Evolutionary conservation across 2,329 filamentous ascomycete species (phyloP).

Genomic region (Penicillium verrucosum): DNA sequence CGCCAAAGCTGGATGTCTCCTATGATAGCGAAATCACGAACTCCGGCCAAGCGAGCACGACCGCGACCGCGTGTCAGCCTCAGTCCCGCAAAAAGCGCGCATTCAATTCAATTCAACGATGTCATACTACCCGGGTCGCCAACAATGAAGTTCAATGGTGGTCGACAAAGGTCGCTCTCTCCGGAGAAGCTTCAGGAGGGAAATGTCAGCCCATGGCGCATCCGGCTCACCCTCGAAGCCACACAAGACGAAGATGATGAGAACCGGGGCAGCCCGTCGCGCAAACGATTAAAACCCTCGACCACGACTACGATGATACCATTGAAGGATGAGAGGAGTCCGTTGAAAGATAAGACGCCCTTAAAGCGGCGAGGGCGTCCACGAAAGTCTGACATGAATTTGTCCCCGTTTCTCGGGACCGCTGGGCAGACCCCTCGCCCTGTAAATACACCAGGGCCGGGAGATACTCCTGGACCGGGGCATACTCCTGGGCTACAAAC

Average conservation of each 20-base stretch:
- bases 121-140: slow-evolving; percentile 42
- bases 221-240: slow-evolving; percentile 48
- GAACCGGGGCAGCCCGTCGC: slow-evolving; percentile 29
- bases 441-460: slow-evolving; percentile 29
- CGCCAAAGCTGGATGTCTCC: slow-evolving; percentile 42
- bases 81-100: slow-evolving; percentile 37
- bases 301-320: slow-evolving; percentile 43
- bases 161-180: slow-evolving; percentile 32
- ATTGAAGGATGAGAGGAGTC: slow-evolving; percentile 37
- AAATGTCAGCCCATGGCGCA: slow-evolving; percentile 48
- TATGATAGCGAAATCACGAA: slow-evolving; percentile 24
- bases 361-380: slow-evolving; percentile 43
- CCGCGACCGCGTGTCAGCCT: slow-evolving; percentile 33
- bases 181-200: slow-evolving; percentile 40
- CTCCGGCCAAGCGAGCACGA: slow-evolving; percentile 15
- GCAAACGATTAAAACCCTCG: slow-evolving; percentile 31
- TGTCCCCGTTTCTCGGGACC: slow-evolving; percentile 34
- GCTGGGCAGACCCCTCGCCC: slow-evolving; percentile 23
- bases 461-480: slow-evolving; percentile 27
- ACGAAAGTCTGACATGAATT: slow-evolving; percentile 41
- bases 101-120: slow-evolving; percentile 43
- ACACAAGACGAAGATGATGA: slow-evolving; percentile 43
- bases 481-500: slow-evolving; percentile 28
- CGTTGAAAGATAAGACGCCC: slow-evolving; percentile 35
- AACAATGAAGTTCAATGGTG: slow-evolving; percentile 29